These are phyloP conservation scores for Solanum piurae DNA, from an alignment of 257 asterid genomes.

Conservation along the genomic window DNA sequence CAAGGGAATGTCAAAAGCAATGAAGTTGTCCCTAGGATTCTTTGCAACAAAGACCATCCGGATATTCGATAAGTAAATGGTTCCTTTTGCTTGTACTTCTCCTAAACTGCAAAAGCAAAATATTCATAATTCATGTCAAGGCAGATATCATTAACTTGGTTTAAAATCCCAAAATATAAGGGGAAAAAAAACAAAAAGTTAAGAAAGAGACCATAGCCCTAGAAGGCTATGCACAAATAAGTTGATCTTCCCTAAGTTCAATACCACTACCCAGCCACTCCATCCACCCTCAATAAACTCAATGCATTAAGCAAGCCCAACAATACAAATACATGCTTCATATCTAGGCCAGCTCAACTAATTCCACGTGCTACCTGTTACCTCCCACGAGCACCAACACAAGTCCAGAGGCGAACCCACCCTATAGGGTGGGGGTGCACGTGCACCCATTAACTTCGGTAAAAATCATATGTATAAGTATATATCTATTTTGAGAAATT, in stretches of 20 bases:
- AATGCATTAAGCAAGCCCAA: not conserved
- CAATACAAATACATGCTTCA: not conserved
- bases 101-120: constrained; percentile 43
- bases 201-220: not conserved
- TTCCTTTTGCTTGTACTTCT: constrained; percentile 71
- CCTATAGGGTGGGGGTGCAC: too few relatives aligned
- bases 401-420: too few relatives aligned
- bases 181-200: too few relatives aligned
- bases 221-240: not conserved
- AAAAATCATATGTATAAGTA: too few relatives aligned
- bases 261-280: accelerated
- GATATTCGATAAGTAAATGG: constrained; percentile 73
- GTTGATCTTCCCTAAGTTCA: not conserved
- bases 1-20: constrained; percentile 87
- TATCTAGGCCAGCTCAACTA: not conserved
- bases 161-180: not conserved
- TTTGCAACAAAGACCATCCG: constrained; percentile 91
- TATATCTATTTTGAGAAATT: too few relatives aligned
- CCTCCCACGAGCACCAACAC: not conserved
- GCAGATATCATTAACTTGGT: not conserved
- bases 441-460: too few relatives aligned
- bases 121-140: not conserved
- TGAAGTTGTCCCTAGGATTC: constrained; percentile 43
- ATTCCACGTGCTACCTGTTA: not conserved
- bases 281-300: not conserved